Evolutionary conservation across 2,329 filamentous ascomycete species (phyloP).

Genomic region (Colletotrichum camelliae): DNA sequence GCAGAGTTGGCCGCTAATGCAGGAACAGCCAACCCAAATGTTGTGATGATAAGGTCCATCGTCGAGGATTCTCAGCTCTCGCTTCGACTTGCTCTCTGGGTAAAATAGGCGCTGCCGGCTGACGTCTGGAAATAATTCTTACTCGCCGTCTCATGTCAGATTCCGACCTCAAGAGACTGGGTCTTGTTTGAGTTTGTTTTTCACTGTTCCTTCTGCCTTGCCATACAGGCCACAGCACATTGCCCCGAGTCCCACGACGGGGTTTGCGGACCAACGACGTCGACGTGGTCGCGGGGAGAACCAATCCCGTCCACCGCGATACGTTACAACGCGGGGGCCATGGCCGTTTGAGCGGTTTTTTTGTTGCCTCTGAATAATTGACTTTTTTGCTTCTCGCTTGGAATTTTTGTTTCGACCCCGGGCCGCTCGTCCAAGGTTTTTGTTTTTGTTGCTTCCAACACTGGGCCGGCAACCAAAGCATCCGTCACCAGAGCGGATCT

Average conservation of each 20-base stretch:
- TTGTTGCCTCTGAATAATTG: background rate
- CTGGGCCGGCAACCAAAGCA: background rate
- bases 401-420: background rate
- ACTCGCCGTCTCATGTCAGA: background rate
- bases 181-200: background rate
- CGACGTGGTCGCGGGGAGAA: conserved; percentile 5
- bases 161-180: background rate
- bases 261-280: background rate
- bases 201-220: background rate
- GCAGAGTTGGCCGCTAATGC: conserved; percentile 3
- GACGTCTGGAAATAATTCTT: background rate
- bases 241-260: background rate
- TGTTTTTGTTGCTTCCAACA: background rate
- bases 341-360: conserved; percentile 14
- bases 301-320: background rate
- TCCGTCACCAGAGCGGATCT: background rate
- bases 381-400: background rate
- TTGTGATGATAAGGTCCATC: background rate
- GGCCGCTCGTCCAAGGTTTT: background rate
- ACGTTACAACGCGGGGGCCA: background rate
- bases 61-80: background rate
- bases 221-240: background rate
- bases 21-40: conserved; percentile 16
- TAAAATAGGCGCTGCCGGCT: background rate
- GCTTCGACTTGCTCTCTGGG: background rate